Evolutionary conservation across 2,329 filamentous ascomycete genomes (phyloP).

Genomic region (Parafenestella ontariensis): DNA sequence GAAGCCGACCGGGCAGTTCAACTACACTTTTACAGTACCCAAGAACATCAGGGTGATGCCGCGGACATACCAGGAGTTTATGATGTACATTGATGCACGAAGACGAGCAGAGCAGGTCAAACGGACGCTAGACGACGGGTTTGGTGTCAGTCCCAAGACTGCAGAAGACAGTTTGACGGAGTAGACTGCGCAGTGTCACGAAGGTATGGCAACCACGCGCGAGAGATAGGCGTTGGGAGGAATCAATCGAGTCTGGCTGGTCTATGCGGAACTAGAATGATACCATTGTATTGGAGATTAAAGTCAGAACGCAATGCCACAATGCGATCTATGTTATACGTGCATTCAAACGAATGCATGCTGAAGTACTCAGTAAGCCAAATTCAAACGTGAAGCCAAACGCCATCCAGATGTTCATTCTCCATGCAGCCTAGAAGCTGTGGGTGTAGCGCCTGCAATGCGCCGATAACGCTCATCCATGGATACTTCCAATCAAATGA

Average conservation of each 20-base stretch:
- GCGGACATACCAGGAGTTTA: slow-evolving; percentile 67
- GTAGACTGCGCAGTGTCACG: slow-evolving; percentile 13
- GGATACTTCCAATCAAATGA: not conserved
- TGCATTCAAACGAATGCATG: slow-evolving; percentile 3
- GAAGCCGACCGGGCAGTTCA: slow-evolving; percentile 75
- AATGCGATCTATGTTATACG: slow-evolving; percentile 18
- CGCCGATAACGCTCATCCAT: slow-evolving; percentile 4
- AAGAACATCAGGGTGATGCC: slow-evolving; percentile 72
- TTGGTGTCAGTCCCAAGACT: slow-evolving; percentile 37
- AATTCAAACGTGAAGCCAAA: not conserved
- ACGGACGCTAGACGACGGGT: slow-evolving; percentile 38
- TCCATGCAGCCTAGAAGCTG: not conserved
- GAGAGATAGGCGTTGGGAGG: not conserved
- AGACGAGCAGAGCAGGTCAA: slow-evolving; percentile 61
- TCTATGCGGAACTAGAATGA: not conserved
- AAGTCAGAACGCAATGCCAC: not conserved
- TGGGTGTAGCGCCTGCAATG: not conserved
- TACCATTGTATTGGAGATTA: not conserved
- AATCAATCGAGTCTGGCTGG: not conserved
- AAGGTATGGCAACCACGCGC: not conserved
- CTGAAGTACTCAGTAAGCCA: slow-evolving; percentile 5
- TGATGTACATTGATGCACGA: slow-evolving; percentile 69
- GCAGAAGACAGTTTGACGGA: slow-evolving; percentile 48
- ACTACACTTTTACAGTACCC: slow-evolving; percentile 74
- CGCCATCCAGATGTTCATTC: not conserved